phyloP scores from a whole-genome alignment of 129 eudicot genomes.

The Smallanthus sonchifolius region DNA sequence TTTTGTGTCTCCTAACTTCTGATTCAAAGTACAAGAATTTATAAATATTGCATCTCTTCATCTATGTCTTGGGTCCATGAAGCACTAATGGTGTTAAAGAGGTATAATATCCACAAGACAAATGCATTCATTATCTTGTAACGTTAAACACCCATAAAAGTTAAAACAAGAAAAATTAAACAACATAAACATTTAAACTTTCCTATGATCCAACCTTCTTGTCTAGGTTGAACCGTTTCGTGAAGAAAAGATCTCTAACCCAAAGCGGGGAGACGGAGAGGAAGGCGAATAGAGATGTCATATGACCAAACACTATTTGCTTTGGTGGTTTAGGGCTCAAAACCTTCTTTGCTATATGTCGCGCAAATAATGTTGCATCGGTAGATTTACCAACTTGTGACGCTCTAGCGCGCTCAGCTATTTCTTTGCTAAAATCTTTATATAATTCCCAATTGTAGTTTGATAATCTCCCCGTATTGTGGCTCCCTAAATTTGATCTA shows the following conservation, averaged over 20 bases:
- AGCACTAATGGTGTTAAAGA: constrained; percentile 27
- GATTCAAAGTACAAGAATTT: constrained; percentile 26
- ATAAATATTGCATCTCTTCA: constrained; percentile 24
- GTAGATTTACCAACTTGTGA: constrained; percentile 69
- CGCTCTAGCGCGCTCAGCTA: constrained; percentile 58
- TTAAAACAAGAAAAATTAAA: background rate
- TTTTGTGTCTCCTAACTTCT: constrained; percentile 26
- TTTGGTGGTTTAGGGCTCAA: constrained; percentile 62
- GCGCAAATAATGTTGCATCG: constrained; percentile 55
- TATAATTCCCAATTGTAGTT: constrained; percentile 64
- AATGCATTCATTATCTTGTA: background rate
- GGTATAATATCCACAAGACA: constrained; percentile 12
- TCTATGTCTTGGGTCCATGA: constrained; percentile 27
- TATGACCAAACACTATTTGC: constrained; percentile 58
- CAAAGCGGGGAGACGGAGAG: constrained; percentile 70
- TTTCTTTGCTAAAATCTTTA: constrained; percentile 44
- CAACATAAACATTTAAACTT: constrained; percentile 6
- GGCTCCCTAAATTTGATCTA: constrained; percentile 56
- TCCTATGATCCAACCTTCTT: constrained; percentile 22
- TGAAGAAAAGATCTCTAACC: constrained; percentile 65
- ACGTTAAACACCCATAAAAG: constrained; percentile 7
- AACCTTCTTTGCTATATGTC: constrained; percentile 55
- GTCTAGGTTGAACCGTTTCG: constrained; percentile 46
- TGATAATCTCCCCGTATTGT: constrained; percentile 31
- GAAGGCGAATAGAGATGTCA: constrained; percentile 54